These are phyloP conservation scores for Lentinula boryana DNA, from an alignment of 768 basidiomycete genomes.

Conservation along the genomic window DNA sequence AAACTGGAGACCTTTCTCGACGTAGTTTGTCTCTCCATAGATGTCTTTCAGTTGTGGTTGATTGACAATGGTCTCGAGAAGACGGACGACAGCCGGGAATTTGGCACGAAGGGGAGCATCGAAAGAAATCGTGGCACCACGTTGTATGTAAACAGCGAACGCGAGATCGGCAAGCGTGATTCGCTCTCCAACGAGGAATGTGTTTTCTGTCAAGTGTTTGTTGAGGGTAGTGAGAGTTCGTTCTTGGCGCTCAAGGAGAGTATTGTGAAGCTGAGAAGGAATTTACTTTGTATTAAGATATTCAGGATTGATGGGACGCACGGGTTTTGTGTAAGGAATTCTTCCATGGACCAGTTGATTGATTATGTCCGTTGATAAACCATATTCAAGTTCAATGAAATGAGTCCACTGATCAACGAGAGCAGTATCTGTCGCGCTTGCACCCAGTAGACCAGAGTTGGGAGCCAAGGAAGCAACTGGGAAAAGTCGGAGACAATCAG, in stretches of 20 bases:
- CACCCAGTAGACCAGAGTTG: slow-evolving; percentile 74
- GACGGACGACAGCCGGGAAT: slow-evolving; percentile 75
- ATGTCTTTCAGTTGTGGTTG: slow-evolving; percentile 70
- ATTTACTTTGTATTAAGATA: neutral
- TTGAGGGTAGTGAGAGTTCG: slow-evolving; percentile 67
- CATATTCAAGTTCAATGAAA: slow-evolving; percentile 65
- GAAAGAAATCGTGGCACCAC: slow-evolving; percentile 47
- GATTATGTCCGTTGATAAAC: slow-evolving; percentile 28
- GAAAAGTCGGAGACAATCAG: slow-evolving; percentile 13
- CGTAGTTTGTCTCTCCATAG: slow-evolving; percentile 53
- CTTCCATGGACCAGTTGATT: slow-evolving; percentile 36
- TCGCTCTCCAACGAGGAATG: slow-evolving; percentile 91
- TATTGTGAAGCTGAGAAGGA: slow-evolving; percentile 49
- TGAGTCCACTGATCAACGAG: slow-evolving; percentile 83
- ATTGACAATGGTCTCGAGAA: slow-evolving; percentile 82
- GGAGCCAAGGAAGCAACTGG: slow-evolving; percentile 73
- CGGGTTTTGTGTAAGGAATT: slow-evolving; percentile 80
- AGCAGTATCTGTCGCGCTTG: slow-evolving; percentile 58
- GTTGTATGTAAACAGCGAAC: slow-evolving; percentile 54
- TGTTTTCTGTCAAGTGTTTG: slow-evolving; percentile 65
- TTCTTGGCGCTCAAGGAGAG: slow-evolving; percentile 44
- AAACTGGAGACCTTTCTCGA: slow-evolving; percentile 68
- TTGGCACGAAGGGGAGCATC: slow-evolving; percentile 64
- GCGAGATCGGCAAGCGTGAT: slow-evolving; percentile 89
- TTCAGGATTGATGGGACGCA: slow-evolving; percentile 27